Evolutionary conservation across 163 green algal species (phyloP), one percentile per base, ranked within the genome.

Genomic region (Chloromonas sp.): DNA sequence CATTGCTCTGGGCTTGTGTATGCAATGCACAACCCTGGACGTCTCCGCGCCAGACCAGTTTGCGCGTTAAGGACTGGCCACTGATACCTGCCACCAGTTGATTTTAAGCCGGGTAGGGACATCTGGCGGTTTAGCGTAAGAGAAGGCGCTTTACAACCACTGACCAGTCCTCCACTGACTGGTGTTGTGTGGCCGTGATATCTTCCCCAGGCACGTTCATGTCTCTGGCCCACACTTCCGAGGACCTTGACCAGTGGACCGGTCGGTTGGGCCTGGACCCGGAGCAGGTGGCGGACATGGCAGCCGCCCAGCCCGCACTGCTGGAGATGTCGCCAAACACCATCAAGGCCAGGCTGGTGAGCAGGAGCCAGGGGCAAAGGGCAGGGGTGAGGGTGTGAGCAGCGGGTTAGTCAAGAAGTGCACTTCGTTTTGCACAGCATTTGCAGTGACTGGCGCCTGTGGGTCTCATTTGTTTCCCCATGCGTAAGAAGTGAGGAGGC

Each of bases 311-410:
- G 82, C 90, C 90, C 0, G 87, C 85, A 62, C 85, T 93, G 82
- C 78, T 92, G 58, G 87, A 87, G 66, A 85, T 93, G 71, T 81
- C 84, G 3, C 90, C 90, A 13, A 89, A 84, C 60, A 92, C 88
- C 14, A 82, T 93, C 13, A 85, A 88, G 57, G 86, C 91, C 57
- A 66, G 85, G 57, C 84, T 93, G 61, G 84, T 86, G 61, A 58
- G 71, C 5, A 59, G 5, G 71, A 58, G 71, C 5, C 5, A 79
- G 71, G 13, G 36, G 71, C 66, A n/a, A n/a, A 11, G 66, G 66
- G 66, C 66, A 79, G 71, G 71, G 14, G 58, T 79, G 14, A 79
- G 14, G 71, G 14, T 59, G 71, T 79, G 11, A 14, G 11, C 71
- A 79, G 66, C 5, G 14, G 71, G 58, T 36, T 36, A 79, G 71